Evolutionary conservation across 768 basidiomycete genomes (phyloP), one percentile per base, ranked within the genome.

Genomic region (Pleurotus giganteus): DNA sequence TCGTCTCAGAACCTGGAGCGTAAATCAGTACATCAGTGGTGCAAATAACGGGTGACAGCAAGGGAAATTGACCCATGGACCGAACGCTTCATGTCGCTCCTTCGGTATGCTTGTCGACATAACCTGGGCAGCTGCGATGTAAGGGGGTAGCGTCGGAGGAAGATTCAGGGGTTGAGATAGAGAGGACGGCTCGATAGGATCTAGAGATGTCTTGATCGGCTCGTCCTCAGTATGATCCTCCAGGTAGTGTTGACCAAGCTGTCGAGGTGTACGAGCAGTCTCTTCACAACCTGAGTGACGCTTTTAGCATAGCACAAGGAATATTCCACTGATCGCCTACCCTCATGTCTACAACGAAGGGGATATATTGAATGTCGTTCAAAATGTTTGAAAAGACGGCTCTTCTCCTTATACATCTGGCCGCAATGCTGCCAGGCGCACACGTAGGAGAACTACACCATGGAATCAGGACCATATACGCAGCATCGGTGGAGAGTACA

Each of bases 371-470:
- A 76, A 69, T 91, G 89, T 32, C 61, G 75, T 58, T 75, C 72
- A 4, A 87, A 62, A 66, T 91, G 88, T 51, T 66, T 58, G 36
- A 68, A 66, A 55, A 81, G 66, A 45, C 71, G 61, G 39, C 69
- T 66, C 39, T 65, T 64, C 45, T 63, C 61, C n/a, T 51, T 49
- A 64, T 79, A 78, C 53, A 64, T 69, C 27, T 70, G 70, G n/a
- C 73, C 72, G 64, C 86, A 89, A 26, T 70, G 69, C 15, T 75
- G 71, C 88, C 88, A 89, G 43, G 64, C 70, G 65, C 86, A 86
- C 31, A 65, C 60, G 58, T 72, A 81, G 11, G 66, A 63, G n/a
- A 60, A 63, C 74, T 79, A 58, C 27, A 19, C 29, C 39, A 43
- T 54, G 41, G 29, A 51, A 42, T 50, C 23, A 56, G 43, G n/a